Conservation (phyloP, 768 basidiomycete species). For the Leccinum truebloodii region DNA sequence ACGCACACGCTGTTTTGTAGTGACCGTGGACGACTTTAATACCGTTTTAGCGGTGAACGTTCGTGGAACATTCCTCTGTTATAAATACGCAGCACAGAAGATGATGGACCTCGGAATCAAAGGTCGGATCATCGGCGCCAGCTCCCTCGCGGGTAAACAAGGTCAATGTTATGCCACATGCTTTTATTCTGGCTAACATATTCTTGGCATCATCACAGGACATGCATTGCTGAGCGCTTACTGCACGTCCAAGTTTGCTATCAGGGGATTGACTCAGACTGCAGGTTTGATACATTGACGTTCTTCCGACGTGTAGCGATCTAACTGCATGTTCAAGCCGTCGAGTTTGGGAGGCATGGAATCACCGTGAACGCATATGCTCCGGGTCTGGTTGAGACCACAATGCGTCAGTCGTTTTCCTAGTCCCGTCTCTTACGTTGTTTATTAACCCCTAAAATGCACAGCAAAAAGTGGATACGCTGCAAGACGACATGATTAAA, state of each 20-base stretch:
- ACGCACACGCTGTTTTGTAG: slow-evolving; percentile 7
- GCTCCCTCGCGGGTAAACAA: slow-evolving; percentile 39
- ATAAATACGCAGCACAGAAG: slow-evolving; percentile 44
- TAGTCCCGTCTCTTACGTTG: not conserved
- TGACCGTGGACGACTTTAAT: slow-evolving; percentile 35
- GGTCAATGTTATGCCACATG: slow-evolving; percentile 9
- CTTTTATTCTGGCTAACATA: not conserved
- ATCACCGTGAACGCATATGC: slow-evolving; percentile 40
- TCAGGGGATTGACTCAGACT: slow-evolving; percentile 43
- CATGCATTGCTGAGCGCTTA: slow-evolving; percentile 32
- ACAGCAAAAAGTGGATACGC: slow-evolving; percentile 3
- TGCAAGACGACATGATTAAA: slow-evolving; percentile 16
- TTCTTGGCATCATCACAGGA: slow-evolving; percentile 27
- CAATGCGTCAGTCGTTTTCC: slow-evolving; percentile 27
- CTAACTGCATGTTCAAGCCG: slow-evolving; percentile 24
- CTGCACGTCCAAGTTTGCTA: slow-evolving; percentile 42
- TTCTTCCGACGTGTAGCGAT: not conserved
- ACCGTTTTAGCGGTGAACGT: slow-evolving; percentile 39
- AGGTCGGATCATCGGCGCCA: slow-evolving; percentile 43
- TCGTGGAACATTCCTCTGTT: slow-evolving; percentile 41
- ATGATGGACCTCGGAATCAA: slow-evolving; percentile 46
- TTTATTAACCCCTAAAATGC: not conserved
- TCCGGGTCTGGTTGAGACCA: slow-evolving; percentile 31
- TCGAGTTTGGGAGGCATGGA: slow-evolving; percentile 32
- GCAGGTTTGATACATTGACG: slow-evolving; percentile 15